These are phyloP conservation scores for Podospora anserina DNA, from an alignment of 495 filamentous ascomycete species.

Conservation along the genomic window DNA sequence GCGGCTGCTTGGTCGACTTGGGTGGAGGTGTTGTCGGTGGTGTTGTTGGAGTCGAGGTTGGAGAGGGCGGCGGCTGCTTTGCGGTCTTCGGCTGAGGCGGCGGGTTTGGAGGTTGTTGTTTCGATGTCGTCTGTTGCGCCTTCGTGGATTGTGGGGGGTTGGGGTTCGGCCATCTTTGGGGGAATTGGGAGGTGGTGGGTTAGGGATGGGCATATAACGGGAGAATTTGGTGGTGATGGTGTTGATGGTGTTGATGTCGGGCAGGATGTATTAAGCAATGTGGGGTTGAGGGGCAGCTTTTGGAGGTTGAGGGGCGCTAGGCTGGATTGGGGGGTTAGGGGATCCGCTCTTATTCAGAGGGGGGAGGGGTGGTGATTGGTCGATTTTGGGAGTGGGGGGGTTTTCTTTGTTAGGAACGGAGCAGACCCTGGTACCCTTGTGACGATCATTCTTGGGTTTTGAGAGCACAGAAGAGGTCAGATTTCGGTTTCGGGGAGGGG, in stretches of 20 bases:
- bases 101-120: slow-evolving; percentile 60
- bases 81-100: slow-evolving; percentile 78
- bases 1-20: slow-evolving; percentile 80
- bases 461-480: not conserved
- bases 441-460: not conserved
- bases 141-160: slow-evolving; percentile 55
- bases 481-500: not conserved
- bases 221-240: not conserved
- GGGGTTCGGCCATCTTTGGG: slow-evolving; percentile 56
- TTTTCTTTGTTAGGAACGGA: slow-evolving; percentile 9
- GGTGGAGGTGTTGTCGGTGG: slow-evolving; percentile 54
- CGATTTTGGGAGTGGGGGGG: slow-evolving; percentile 15
- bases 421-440: slow-evolving; percentile 1
- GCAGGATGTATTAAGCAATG: slow-evolving; percentile 14
- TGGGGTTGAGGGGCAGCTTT: not conserved
- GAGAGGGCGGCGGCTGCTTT: slow-evolving; percentile 85
- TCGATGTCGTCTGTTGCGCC: slow-evolving; percentile 59
- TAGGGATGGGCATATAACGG: not conserved
- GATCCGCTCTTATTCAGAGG: not conserved
- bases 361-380: slow-evolving; percentile 12
- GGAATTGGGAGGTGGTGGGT: not conserved
- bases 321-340: not conserved
- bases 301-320: not conserved
- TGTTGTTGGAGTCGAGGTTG: slow-evolving; percentile 59
- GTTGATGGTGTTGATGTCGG: slow-evolving; percentile 11